These are phyloP conservation scores for Reticulascus tulasneorum DNA, from an alignment of 2,329 filamentous ascomycete genomes.

Conservation along the genomic window DNA sequence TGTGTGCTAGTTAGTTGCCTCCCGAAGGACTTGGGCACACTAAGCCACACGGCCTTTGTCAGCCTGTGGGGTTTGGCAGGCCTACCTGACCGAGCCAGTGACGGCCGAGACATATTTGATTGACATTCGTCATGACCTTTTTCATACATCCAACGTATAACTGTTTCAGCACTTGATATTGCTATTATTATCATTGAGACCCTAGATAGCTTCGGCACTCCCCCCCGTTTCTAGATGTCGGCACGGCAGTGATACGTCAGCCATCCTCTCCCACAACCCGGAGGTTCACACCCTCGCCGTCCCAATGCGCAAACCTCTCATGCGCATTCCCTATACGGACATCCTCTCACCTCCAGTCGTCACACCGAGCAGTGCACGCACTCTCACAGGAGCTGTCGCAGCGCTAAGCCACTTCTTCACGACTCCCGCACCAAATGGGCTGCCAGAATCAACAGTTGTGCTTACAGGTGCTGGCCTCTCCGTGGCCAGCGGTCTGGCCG, in stretches of 20 bases:
- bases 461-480: slow-evolving; percentile 86
- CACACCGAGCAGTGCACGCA: slow-evolving; percentile 67
- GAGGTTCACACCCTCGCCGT: slow-evolving; percentile 5
- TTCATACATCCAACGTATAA: neutral
- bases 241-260: too few relatives aligned
- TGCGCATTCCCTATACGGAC: slow-evolving; percentile 89
- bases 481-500: slow-evolving; percentile 85
- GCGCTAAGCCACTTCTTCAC: slow-evolving; percentile 76
- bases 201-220: too few relatives aligned
- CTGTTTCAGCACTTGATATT: neutral
- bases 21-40: too few relatives aligned
- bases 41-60: slow-evolving; percentile 12
- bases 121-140: too few relatives aligned
- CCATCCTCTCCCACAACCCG: neutral
- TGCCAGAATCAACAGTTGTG: slow-evolving; percentile 44
- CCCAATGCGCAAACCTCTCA: slow-evolving; percentile 64
- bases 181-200: too few relatives aligned
- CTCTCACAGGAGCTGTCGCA: slow-evolving; percentile 67
- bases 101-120: too few relatives aligned
- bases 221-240: too few relatives aligned
- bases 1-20: too few relatives aligned
- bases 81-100: too few relatives aligned
- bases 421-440: slow-evolving; percentile 47
- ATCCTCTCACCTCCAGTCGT: slow-evolving; percentile 72
- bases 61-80: slow-evolving; percentile 2